These are phyloP conservation scores for Tolypocladium tropicale DNA, from an alignment of 2,329 filamentous ascomycete species.

Conservation along the genomic window DNA sequence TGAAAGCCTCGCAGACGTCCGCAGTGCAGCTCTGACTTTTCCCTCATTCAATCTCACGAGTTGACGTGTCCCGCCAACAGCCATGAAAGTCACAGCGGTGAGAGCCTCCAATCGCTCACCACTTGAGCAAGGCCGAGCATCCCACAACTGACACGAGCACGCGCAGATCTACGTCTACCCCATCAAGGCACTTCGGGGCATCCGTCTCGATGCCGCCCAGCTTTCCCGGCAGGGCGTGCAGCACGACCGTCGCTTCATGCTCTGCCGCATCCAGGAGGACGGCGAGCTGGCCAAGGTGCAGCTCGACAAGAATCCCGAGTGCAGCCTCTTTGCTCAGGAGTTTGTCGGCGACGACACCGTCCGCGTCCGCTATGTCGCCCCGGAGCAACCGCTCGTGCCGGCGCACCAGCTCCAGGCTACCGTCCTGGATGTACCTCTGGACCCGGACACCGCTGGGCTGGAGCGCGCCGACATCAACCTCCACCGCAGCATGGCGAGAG, in stretches of 20 bases:
- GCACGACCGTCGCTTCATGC: constrained; percentile 62
- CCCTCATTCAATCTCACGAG: not conserved
- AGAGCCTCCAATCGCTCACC: not conserved
- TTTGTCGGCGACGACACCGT: constrained; percentile 31
- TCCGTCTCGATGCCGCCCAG: constrained; percentile 40
- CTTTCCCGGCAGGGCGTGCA: constrained; percentile 52
- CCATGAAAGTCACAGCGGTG: constrained; percentile 22
- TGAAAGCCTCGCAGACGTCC: no score
- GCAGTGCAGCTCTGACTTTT: no score
- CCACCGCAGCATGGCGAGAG: constrained; percentile 46
- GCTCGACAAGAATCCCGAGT: constrained; percentile 44
- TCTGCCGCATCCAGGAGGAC: constrained; percentile 40
- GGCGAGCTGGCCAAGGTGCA: constrained; percentile 46
- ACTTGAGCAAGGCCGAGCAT: not conserved
- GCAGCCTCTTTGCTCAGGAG: constrained; percentile 54
- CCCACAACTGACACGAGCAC: not conserved
- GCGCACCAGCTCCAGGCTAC: constrained; percentile 22
- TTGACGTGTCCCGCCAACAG: not conserved
- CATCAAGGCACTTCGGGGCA: constrained; percentile 60
- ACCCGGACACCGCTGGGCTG: constrained; percentile 37
- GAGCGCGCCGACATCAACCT: constrained; percentile 43
- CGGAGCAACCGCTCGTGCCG: constrained; percentile 28
- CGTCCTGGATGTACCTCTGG: constrained; percentile 44
- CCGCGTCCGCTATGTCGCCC: constrained; percentile 31
- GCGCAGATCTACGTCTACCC: constrained; percentile 56